Evolutionary conservation across 1,284 basidiomycete species (phyloP).

Genomic region (Kwoniella shivajii): DNA sequence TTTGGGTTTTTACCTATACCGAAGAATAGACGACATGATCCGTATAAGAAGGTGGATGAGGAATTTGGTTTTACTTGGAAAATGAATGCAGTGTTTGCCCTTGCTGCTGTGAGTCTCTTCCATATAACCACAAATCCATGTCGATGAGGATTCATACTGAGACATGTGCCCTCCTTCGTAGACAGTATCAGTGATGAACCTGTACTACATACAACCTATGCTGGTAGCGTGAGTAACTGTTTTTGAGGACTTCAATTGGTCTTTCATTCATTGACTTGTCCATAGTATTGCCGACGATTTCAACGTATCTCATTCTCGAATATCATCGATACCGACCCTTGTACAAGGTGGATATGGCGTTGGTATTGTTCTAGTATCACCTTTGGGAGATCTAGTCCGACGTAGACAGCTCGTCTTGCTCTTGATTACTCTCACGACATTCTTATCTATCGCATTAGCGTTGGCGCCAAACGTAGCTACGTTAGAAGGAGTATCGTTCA

Average conservation of each 20-base stretch:
- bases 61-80: slow-evolving; percentile 61
- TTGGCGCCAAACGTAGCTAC: slow-evolving; percentile 58
- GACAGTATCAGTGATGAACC: slow-evolving; percentile 57
- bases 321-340: slow-evolving; percentile 63
- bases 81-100: slow-evolving; percentile 67
- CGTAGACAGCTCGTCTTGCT: slow-evolving; percentile 61
- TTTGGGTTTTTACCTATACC: slow-evolving; percentile 67
- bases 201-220: slow-evolving; percentile 72
- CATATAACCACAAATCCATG: too few relatives aligned
- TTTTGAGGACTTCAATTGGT: not conserved
- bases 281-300: slow-evolving; percentile 55
- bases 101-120: slow-evolving; percentile 63
- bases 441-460: slow-evolving; percentile 63
- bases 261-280: not conserved
- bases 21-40: slow-evolving; percentile 63
- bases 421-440: slow-evolving; percentile 57
- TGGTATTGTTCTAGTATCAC: slow-evolving; percentile 65
- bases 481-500: slow-evolving; percentile 63
- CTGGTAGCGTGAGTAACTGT: slow-evolving; percentile 57
- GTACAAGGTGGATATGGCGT: slow-evolving; percentile 58
- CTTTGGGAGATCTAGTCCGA: slow-evolving; percentile 68
- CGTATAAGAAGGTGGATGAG: slow-evolving; percentile 26
- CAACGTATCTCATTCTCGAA: slow-evolving; percentile 61
- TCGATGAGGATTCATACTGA: not conserved
- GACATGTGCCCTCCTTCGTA: not conserved